A percentile compares a stretch with the other conserved stretches of the same genome.
Conservation (phyloP, 2,329 filamentous ascomycete species). For the Thyridium curvatum region DNA sequence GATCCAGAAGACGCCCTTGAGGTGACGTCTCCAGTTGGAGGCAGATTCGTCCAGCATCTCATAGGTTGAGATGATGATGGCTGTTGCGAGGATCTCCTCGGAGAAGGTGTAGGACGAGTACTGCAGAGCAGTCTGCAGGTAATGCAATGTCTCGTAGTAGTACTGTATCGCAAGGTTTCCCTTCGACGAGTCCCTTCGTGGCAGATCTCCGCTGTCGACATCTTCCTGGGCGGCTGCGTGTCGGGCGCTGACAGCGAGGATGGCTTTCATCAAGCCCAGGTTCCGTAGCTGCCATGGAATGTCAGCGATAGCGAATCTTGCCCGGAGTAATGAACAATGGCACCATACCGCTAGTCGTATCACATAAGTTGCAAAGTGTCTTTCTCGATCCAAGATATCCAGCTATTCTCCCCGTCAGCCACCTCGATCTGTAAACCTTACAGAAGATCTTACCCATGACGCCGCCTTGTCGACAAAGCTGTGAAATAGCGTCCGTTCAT, state of each 20-base stretch:
- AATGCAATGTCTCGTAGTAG: constrained; percentile 58
- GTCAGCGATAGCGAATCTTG: too few relatives aligned
- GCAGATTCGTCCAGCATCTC: constrained; percentile 50
- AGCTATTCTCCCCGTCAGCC: too few relatives aligned
- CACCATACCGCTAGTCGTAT: constrained; percentile 6
- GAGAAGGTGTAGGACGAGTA: constrained; percentile 52
- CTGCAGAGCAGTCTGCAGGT: constrained; percentile 49
- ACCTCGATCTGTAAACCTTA: too few relatives aligned
- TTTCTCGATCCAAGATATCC: constrained; percentile 3
- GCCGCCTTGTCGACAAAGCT: constrained; percentile 18
- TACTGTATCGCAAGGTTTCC: constrained; percentile 32
- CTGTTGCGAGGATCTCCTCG: constrained; percentile 51
- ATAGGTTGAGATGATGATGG: constrained; percentile 55
- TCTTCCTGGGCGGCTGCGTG: not conserved
- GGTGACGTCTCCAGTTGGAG: constrained; percentile 49
- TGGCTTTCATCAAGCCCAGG: constrained; percentile 11
- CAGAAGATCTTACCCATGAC: too few relatives aligned
- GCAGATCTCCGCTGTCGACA: too few relatives aligned
- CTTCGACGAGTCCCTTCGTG: too few relatives aligned
- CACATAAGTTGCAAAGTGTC: constrained; percentile 4
- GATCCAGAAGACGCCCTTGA: constrained; percentile 63
- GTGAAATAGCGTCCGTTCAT: constrained; percentile 19
- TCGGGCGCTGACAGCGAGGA: constrained; percentile 6
- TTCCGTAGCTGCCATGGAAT: constrained; percentile 1
- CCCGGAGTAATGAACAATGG: too few relatives aligned